Base-by-base conservation (phyloP, 2,329 filamentous ascomycete species). In the Paradendryphiella salina region DNA sequence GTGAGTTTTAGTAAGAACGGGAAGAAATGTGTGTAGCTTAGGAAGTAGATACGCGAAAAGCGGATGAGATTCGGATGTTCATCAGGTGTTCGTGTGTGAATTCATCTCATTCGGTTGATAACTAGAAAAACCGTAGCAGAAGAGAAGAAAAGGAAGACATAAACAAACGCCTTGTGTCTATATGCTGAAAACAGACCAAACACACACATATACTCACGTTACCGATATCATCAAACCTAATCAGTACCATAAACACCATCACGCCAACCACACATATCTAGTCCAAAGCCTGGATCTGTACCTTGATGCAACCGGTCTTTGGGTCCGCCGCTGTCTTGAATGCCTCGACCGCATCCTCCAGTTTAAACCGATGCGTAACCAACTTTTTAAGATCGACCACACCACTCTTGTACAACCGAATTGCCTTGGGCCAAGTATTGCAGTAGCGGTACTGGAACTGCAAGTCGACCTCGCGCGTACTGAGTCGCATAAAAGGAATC, bases 401-500 rank as follows among this genome's bases (percentile, higher is more conserved):
- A 1, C 90, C 90, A 70, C 86, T 90, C 79, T 90, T 84, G 31
- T 97, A 82, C 59, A 97, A 79, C 39, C 92, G 84, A 62, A 97
- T 96, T 35, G 94, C 93, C 56, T 90, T 84, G 28, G 93, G 94
- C 93, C 93, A 97, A 17, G 90, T 96, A 79, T 97, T 96, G 77
- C 83, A 84, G 79, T 97, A 97, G 55, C 94, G 85, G 79, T 97
- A 97, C 79, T 97, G 93, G 75, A 96, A 94, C 77, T 96, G 90
- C 54, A 97, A 80, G 75, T 97, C 93, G 63, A 97, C 88, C 77
- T 97, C 94, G 58, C 89, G 84, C 5, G 92, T 93, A 65, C 88
- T 93, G 50, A 93, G 82, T 43, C 90, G 80, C 93, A 96, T 96
- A 75, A 97, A 97, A 21, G 93, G 93, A 58, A 97, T 88, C 75